Evolutionary conservation across 2,329 filamentous ascomycete genomes (phyloP), one percentile per base, ranked within the genome.

Genomic region (Aspergillus puulaauensis): DNA sequence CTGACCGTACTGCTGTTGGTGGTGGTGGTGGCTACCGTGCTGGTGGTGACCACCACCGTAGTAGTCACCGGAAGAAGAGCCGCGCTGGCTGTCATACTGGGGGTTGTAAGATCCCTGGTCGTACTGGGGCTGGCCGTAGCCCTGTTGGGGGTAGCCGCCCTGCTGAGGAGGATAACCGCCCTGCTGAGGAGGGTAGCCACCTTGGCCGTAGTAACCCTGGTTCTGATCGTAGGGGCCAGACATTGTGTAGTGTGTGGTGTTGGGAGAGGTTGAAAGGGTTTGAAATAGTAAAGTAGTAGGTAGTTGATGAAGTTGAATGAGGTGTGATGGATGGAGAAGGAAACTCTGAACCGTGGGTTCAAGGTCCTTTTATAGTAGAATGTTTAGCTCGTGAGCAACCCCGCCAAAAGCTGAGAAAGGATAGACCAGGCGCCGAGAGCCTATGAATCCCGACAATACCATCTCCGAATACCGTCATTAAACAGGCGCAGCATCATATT

Each of bases 171-270:
- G 41, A 57, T 65, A 64, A 11, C 59, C 58, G 39, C 56, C 58
- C 54, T 68, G 67, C 46, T 66, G 59, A 43, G 62, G 57, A 33
- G 68, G 63, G 41, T 61, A 57, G 45, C 70, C 65, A 49, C 67
- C 61, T 52, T 70, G 64, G 60, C 63, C 60, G 52, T 70, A 64
- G 35, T 64, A 61, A 49, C 70, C 60, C 37, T 73, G 66, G 58
- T 61, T 60, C 56, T 72, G 61, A 57, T 72, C 62, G 64, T 68
- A 63, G 43, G 59, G 67, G 57, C 63, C 72, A 65, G 65, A 64
- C 62, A 61, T 73, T 31, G 49, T 56, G 45, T 44, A 37, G n/a
- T 33, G n/a, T 27, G 27, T 27, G 15, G 31, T 24, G 27, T 45
- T n/a, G 6, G 27, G n/a, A 27, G 14, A 31, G 27, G 47, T 57